phyloP scores from a whole-genome alignment of 2,329 filamentous ascomycete genomes.

The Byssothecium circinans region DNA sequence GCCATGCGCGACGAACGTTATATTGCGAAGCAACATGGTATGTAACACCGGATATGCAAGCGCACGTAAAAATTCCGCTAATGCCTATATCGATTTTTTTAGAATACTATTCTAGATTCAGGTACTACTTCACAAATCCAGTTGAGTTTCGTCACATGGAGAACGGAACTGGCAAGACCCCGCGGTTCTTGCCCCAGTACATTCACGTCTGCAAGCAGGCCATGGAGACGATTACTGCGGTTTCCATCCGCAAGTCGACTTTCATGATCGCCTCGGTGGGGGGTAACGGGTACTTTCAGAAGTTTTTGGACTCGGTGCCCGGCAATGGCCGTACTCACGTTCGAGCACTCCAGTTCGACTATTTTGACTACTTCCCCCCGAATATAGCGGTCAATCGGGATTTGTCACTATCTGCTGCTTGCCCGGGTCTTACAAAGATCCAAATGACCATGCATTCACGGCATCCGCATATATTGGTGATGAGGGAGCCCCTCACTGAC shows the following conservation, averaged over 20 bases:
- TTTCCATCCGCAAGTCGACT: not conserved
- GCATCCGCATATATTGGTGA: not conserved
- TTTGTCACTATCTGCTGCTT: not conserved
- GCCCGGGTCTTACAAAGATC: not conserved
- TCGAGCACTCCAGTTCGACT: not conserved
- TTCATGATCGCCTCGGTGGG: not conserved
- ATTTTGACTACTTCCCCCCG: not conserved
- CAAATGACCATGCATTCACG: not conserved
- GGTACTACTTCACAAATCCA: not conserved
- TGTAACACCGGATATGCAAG: too few relatives aligned
- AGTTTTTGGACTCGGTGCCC: not conserved
- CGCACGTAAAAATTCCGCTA: too few relatives aligned
- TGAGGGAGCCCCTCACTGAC: too few relatives aligned
- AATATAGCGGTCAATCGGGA: not conserved
- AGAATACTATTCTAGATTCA: too few relatives aligned
- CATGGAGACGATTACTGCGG: not conserved
- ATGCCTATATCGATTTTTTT: too few relatives aligned
- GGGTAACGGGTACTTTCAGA: not conserved
- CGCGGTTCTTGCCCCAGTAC: not conserved
- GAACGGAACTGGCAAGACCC: not conserved
- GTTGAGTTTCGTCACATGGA: not conserved
- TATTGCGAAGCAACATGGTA: too few relatives aligned
- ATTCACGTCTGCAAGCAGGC: not conserved
- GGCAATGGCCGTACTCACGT: not conserved
- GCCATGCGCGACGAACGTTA: not conserved